Conservation (phyloP, 768 basidiomycete genomes). For the Rickenella mellea region DNA sequence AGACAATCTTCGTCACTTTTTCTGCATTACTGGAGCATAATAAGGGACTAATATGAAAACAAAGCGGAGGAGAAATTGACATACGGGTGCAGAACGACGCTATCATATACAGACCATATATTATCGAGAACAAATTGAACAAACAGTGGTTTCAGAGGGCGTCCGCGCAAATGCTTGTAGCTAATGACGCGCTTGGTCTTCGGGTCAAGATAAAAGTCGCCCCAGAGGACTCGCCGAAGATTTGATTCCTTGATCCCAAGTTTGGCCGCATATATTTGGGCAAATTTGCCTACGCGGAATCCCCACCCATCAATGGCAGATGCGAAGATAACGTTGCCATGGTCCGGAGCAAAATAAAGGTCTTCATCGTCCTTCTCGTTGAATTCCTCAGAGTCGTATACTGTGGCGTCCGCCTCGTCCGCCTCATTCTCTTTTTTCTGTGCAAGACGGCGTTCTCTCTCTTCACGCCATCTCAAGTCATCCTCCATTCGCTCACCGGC, state of each 20-base stretch:
- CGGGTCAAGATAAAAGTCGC: slow-evolving; percentile 93
- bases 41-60: slow-evolving; percentile 8
- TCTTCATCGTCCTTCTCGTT: slow-evolving; percentile 97
- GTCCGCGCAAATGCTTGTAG: slow-evolving; percentile 80
- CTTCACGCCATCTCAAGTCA: slow-evolving; percentile 89
- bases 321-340: slow-evolving; percentile 93
- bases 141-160: slow-evolving; percentile 86
- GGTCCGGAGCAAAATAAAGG: slow-evolving; percentile 93
- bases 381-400: slow-evolving; percentile 59
- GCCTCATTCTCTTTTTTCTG: slow-evolving; percentile 64
- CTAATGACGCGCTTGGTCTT: slow-evolving; percentile 91
- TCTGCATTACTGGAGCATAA: slow-evolving; percentile 62
- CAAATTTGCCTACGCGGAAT: slow-evolving; percentile 89
- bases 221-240: slow-evolving; percentile 85
- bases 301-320: slow-evolving; percentile 98
- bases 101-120: slow-evolving; percentile 95
- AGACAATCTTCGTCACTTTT: slow-evolving; percentile 81
- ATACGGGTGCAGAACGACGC: slow-evolving; percentile 80
- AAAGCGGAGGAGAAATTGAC: slow-evolving; percentile 23
- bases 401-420: slow-evolving; percentile 51
- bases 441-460: slow-evolving; percentile 73
- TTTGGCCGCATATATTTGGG: slow-evolving; percentile 83
- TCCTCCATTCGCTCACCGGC: slow-evolving; percentile 96
- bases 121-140: slow-evolving; percentile 97
- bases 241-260: slow-evolving; percentile 86